These are phyloP conservation scores for Vararia minispora DNA, from an alignment of 768 basidiomycete species.

Conservation along the genomic window DNA sequence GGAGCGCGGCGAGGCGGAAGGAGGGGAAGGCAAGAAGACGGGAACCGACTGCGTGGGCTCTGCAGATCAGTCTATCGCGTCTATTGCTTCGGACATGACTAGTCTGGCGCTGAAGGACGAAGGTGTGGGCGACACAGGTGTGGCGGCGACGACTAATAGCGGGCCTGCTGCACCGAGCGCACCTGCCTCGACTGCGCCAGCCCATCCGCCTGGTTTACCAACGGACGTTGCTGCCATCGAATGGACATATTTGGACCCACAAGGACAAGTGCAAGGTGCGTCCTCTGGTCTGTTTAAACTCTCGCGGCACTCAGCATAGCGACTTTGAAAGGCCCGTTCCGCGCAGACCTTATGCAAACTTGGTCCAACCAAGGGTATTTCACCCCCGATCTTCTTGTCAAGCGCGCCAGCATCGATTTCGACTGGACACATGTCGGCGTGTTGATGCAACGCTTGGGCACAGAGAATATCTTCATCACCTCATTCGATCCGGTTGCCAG, in stretches of 20 bases:
- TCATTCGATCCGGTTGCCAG: slow-evolving; percentile 27
- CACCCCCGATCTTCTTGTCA: slow-evolving; percentile 70
- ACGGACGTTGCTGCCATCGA: slow-evolving; percentile 54
- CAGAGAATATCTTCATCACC: slow-evolving; percentile 54
- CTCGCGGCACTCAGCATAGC: too few species aligned
- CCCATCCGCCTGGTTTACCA: slow-evolving; percentile 31
- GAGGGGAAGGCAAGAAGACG: too few species aligned
- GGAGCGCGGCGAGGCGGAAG: too few species aligned
- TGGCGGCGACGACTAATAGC: too few species aligned
- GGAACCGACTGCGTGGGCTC: too few species aligned
- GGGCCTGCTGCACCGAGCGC: background rate
- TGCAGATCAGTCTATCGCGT: too few species aligned
- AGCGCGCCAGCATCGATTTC: slow-evolving; percentile 57
- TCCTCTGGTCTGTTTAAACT: background rate
- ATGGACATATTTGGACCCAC: slow-evolving; percentile 91
- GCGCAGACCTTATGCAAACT: slow-evolving; percentile 83
- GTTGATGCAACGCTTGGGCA: slow-evolving; percentile 40
- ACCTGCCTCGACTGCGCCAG: background rate
- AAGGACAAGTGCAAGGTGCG: slow-evolving; percentile 84
- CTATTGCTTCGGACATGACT: too few species aligned
- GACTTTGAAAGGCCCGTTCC: slow-evolving; percentile 66
- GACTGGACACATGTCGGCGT: slow-evolving; percentile 60
- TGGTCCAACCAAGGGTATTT: slow-evolving; percentile 93
- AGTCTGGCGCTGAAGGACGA: too few species aligned
- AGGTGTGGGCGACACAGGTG: too few species aligned